These are phyloP conservation scores for Stagonosporopsis cucurbitacearum DNA, from an alignment of 2,329 filamentous ascomycete genomes.

Conservation along the genomic window DNA sequence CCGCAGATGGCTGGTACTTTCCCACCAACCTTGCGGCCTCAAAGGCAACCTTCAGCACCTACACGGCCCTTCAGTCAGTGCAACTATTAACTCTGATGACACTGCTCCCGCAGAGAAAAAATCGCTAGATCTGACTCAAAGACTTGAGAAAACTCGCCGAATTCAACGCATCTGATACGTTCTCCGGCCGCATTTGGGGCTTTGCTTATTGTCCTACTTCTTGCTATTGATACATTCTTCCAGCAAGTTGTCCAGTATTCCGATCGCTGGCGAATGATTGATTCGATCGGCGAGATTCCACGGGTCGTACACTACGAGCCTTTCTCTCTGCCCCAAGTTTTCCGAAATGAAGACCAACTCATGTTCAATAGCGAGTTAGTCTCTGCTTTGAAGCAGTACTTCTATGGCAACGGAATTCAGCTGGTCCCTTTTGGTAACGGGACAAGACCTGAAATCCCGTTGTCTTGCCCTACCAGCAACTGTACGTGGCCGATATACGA, in stretches of 20 bases:
- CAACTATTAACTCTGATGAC: not conserved
- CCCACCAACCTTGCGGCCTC: no score
- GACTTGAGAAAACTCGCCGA: slow-evolving; percentile 21
- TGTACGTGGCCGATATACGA: slow-evolving; percentile 39
- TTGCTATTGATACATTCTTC: slow-evolving; percentile 41
- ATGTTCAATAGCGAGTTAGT: no score
- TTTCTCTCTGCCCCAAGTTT: no score
- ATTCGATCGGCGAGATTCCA: not conserved
- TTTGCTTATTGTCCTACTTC: slow-evolving; percentile 2
- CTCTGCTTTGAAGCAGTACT: not conserved
- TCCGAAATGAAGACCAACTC: no score
- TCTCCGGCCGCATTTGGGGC: slow-evolving; percentile 1
- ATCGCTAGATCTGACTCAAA: slow-evolving; percentile 22
- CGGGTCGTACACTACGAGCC: slow-evolving; percentile 14
- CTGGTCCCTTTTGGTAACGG: slow-evolving; percentile 31
- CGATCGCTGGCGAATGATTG: slow-evolving; percentile 11
- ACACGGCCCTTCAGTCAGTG: no score
- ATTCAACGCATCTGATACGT: slow-evolving; percentile 18
- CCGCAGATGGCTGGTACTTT: not conserved
- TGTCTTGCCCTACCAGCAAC: slow-evolving; percentile 38
- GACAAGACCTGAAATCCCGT: slow-evolving; percentile 29
- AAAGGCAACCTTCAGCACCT: no score
- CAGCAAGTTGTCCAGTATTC: slow-evolving; percentile 30
- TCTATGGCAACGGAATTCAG: slow-evolving; percentile 28
- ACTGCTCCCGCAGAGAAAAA: not conserved